Percentiles rank a stretch among this genome's conserved stretches.
Evolutionary conservation across 495 filamentous ascomycete species (phyloP).

Genomic region (Xylaria acuta): DNA sequence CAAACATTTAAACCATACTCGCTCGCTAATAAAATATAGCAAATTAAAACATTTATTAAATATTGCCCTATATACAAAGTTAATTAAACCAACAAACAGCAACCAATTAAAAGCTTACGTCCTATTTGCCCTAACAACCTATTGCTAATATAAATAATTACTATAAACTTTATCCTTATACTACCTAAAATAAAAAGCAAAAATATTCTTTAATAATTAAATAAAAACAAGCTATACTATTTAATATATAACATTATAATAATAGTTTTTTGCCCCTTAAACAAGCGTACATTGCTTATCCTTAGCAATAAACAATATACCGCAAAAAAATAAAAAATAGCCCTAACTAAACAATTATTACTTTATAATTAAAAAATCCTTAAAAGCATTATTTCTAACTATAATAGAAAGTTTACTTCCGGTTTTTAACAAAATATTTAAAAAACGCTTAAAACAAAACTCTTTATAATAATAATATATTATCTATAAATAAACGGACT

Average conservation of each 20-base stretch:
- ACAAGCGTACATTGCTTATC: neutral
- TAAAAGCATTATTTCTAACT: no score
- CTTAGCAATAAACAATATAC: neutral
- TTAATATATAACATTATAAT: neutral
- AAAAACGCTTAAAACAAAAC: no score
- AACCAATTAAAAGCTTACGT: neutral
- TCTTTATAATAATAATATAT: no score
- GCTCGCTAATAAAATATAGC: neutral
- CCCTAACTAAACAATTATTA: no score
- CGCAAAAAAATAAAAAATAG: neutral
- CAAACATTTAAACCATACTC: neutral
- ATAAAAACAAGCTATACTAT: no score
- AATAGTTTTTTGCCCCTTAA: neutral
- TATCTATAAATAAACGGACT: no score
- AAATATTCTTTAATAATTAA: no score
- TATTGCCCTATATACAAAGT: neutral
- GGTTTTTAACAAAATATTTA: no score
- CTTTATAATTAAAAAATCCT: no score
- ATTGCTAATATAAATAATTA: neutral
- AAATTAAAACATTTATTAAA: neutral
- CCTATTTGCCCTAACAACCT: neutral
- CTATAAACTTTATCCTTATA: no score
- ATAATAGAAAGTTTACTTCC: no score
- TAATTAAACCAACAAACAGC: neutral
- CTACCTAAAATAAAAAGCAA: no score